Conservation (phyloP, 192 early-diverging fungal genomes). For the Linnemannia exigua region DNA sequence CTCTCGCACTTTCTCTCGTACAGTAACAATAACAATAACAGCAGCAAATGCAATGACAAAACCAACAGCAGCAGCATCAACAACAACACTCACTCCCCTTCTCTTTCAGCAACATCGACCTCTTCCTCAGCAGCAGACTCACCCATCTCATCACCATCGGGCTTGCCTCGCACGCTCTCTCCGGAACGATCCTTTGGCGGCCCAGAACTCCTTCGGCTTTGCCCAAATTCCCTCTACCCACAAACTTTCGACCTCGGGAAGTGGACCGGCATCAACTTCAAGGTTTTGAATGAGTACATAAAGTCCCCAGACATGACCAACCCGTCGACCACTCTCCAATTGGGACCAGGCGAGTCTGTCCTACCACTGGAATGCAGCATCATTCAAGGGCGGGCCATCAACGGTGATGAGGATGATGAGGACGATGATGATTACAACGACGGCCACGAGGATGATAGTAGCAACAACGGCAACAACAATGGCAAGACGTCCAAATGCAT, state of each 20-base stretch:
- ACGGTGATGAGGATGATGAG: slow-evolving; percentile 11
- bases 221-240: neutral
- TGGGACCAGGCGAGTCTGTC: slow-evolving; percentile 7
- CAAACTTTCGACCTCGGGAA: neutral
- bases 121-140: neutral
- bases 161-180: neutral
- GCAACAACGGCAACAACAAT: neutral
- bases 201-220: neutral
- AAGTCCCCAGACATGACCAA: neutral
- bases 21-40: neutral
- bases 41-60: no score
- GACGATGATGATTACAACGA: neutral
- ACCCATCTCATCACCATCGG: neutral
- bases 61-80: neutral
- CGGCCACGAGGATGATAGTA: neutral
- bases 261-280: slow-evolving; percentile 19
- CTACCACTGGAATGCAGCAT: slow-evolving; percentile 29
- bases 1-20: neutral
- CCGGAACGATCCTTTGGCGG: neutral
- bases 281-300: slow-evolving; percentile 25
- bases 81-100: neutral
- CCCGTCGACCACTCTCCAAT: neutral
- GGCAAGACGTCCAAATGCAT: neutral
- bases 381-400: neutral
- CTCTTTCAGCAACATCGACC: neutral